Conservation (phyloP, 208 protist species). For the Crithidia fasciculata region DNA sequence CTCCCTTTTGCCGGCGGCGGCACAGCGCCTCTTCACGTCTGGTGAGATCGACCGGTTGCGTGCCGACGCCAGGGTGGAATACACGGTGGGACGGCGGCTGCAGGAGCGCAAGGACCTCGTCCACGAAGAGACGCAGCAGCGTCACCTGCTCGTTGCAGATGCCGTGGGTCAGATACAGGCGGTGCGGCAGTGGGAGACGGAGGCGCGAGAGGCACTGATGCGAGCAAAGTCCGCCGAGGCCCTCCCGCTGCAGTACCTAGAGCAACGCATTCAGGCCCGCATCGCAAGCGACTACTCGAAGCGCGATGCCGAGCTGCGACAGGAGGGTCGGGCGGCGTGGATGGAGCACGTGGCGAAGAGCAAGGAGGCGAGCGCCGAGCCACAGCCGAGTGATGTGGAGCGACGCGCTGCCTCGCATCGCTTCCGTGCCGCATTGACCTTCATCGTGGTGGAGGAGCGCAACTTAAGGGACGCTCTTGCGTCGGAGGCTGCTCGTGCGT, state of each 20-base stretch:
- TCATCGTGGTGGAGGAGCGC: slow-evolving; percentile 58
- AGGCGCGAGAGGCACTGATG: slow-evolving; percentile 8
- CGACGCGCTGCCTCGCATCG: slow-evolving; percentile 27
- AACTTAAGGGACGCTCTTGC: slow-evolving; percentile 29
- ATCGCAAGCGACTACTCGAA: slow-evolving; percentile 14
- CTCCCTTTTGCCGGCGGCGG: slow-evolving; percentile 6
- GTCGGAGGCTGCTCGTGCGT: slow-evolving; percentile 33
- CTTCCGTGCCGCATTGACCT: slow-evolving; percentile 59
- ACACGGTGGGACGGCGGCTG: slow-evolving; percentile 5
- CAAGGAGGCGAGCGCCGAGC: slow-evolving; percentile 1
- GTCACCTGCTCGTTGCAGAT: slow-evolving; percentile 10
- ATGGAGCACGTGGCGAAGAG: slow-evolving; percentile 27
- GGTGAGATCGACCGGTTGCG: slow-evolving; percentile 22
- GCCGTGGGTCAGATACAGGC: slow-evolving; percentile 13
- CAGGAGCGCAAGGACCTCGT: slow-evolving; percentile 23
- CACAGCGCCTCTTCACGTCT: slow-evolving; percentile 24
- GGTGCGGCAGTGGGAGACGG: slow-evolving; percentile 1
- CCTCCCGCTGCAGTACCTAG: slow-evolving; percentile 22
- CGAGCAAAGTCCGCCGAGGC: slow-evolving; percentile 13
- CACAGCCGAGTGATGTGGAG: slow-evolving; percentile 9
- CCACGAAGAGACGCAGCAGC: slow-evolving; percentile 20
- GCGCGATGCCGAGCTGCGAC: slow-evolving; percentile 27
- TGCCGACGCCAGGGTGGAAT: slow-evolving; percentile 16
- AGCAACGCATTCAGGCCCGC: slow-evolving; percentile 31
- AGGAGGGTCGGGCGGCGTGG: slow-evolving; percentile 69